Conservation (phyloP, 805 yeast genomes). For the Starmerella apicola region DNA sequence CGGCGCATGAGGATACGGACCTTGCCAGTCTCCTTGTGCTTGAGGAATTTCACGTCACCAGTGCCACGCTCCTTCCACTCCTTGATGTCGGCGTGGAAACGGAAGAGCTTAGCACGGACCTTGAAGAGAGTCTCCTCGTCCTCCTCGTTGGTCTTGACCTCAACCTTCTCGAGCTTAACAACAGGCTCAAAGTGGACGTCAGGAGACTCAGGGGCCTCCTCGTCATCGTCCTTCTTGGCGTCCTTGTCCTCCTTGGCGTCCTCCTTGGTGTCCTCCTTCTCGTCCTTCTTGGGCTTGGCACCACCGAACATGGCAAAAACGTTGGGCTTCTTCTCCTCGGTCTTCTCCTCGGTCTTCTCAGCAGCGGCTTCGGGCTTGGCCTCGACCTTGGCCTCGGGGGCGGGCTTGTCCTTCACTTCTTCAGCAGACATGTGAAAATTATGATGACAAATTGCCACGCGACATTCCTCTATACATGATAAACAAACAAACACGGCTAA, state of each 20-base stretch:
- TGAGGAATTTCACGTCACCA: conserved; percentile 90
- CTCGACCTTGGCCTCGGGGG: conserved; percentile 1
- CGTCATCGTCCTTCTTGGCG: conserved; percentile 33
- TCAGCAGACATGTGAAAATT: conserved; percentile 10
- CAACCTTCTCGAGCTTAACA: conserved; percentile 89
- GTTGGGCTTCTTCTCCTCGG: conserved; percentile 26
- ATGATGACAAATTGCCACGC: background rate
- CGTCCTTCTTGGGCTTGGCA: conserved; percentile 52
- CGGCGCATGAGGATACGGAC: conserved; percentile 95
- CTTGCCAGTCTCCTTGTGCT: conserved; percentile 72
- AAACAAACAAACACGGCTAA: no score
- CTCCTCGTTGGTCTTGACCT: conserved; percentile 91
- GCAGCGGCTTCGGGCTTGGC: conserved; percentile 1
- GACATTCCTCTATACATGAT: no score
- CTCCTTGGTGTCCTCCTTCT: conserved; percentile 20
- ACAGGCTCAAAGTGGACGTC: conserved; percentile 94
- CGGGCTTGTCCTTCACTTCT: conserved; percentile 14
- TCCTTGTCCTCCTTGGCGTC: conserved; percentile 30
- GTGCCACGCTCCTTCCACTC: conserved; percentile 99
- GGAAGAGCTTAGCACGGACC: conserved; percentile 88
- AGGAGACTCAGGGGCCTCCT: conserved; percentile 54
- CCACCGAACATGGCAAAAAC: conserved; percentile 96
- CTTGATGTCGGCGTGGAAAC: conserved; percentile 44
- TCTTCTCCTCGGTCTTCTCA: conserved; percentile 36
- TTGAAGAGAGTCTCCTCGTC: conserved; percentile 72